phyloP scores from a whole-genome alignment of 352 stramenopile genomes.

The Thalassiosira allenii region DNA sequence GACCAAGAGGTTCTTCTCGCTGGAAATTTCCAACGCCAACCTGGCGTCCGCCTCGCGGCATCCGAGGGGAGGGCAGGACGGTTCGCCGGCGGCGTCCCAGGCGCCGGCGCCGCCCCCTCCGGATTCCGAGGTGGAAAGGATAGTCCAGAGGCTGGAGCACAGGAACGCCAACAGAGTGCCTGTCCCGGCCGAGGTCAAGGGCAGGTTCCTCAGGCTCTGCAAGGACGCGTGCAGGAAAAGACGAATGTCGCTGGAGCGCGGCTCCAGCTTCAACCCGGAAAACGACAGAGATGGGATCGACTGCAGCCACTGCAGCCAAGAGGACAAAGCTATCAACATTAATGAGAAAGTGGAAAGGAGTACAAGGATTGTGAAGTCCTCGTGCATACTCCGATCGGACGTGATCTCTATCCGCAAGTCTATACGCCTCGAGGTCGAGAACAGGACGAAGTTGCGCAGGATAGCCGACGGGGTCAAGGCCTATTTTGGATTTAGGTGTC shows the following conservation, averaged over 20 bases:
- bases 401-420: slow-evolving; percentile 27
- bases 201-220: slow-evolving; percentile 48
- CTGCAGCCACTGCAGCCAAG: neutral
- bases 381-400: slow-evolving; percentile 25
- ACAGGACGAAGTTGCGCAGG: neutral
- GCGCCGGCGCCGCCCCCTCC: too few species aligned
- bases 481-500: slow-evolving; percentile 27
- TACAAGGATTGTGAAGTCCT: neutral
- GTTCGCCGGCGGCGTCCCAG: too few species aligned
- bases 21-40: too few species aligned
- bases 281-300: neutral
- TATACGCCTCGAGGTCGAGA: slow-evolving; percentile 17
- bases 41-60: too few species aligned
- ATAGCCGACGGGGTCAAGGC: slow-evolving; percentile 7
- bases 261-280: neutral
- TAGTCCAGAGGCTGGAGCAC: slow-evolving; percentile 52
- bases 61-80: too few species aligned
- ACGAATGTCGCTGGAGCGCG: neutral
- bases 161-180: slow-evolving; percentile 46
- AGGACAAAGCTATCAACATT: neutral
- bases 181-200: slow-evolving; percentile 42
- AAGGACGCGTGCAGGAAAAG: slow-evolving; percentile 34
- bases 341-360: neutral
- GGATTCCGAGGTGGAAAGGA: slow-evolving; percentile 54
- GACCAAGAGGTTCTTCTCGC: too few species aligned